Conservation (phyloP, 1,284 basidiomycete genomes). For the Tremellales sp. region DNA sequence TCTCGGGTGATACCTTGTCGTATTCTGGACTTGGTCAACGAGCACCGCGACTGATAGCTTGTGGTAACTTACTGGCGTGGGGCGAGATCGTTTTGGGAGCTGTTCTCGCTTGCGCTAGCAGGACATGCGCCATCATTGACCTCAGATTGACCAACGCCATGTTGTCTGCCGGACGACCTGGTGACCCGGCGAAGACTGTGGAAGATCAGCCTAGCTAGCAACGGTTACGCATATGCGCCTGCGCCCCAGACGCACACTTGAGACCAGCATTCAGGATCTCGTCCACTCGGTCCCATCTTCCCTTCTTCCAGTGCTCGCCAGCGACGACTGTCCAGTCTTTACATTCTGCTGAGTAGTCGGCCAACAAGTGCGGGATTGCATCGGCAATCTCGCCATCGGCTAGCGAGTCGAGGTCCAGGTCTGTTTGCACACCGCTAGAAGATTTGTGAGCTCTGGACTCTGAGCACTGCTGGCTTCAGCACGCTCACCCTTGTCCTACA, state of each 20-base stretch:
- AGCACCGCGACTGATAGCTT: neutral
- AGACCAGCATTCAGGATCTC: slow-evolving; percentile 43
- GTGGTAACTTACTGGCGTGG: slow-evolving; percentile 61
- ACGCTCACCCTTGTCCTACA: slow-evolving; percentile 32
- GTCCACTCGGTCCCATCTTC: slow-evolving; percentile 36
- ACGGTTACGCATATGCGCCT: neutral
- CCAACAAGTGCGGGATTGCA: slow-evolving; percentile 42
- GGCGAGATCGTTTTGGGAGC: slow-evolving; percentile 73
- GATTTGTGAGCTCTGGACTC: no score
- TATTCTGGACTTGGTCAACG: slow-evolving; percentile 55
- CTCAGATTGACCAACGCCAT: slow-evolving; percentile 58
- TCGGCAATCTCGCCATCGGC: slow-evolving; percentile 40
- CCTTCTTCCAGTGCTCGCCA: slow-evolving; percentile 45
- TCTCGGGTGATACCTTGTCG: slow-evolving; percentile 60
- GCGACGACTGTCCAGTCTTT: slow-evolving; percentile 48
- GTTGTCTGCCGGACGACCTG: slow-evolving; percentile 46
- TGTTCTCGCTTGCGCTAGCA: slow-evolving; percentile 67
- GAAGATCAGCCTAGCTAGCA: neutral
- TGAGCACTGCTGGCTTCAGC: no score
- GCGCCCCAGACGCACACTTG: slow-evolving; percentile 22
- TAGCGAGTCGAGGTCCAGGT: slow-evolving; percentile 47
- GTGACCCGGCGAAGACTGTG: slow-evolving; percentile 28
- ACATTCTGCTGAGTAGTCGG: slow-evolving; percentile 43
- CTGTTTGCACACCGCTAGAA: slow-evolving; percentile 39
- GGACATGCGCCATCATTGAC: slow-evolving; percentile 74